Percentiles rank a stretch among this genome's conserved stretches.
Evolutionary conservation across 2,329 filamentous ascomycete genomes (phyloP).

Genomic region (Phyllosticta citriasiana): DNA sequence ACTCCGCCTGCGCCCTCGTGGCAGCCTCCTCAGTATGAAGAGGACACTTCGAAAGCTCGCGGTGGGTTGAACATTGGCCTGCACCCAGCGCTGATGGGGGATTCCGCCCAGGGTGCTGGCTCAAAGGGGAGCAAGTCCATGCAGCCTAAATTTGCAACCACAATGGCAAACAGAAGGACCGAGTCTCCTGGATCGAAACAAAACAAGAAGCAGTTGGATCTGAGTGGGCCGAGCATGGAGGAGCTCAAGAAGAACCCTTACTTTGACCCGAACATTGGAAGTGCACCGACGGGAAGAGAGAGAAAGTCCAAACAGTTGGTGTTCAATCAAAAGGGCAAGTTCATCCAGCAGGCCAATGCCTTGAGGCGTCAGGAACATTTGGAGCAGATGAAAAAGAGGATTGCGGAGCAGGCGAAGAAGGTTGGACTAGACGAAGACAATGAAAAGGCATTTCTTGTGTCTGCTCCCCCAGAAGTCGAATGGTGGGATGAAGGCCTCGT

Average conservation of each 20-base stretch:
- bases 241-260: conserved; percentile 67
- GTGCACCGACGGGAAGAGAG: conserved; percentile 46
- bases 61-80: conserved; percentile 67
- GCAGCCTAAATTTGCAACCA: conserved; percentile 44
- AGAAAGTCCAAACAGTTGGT: conserved; percentile 66
- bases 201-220: conserved; percentile 43
- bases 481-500: conserved; percentile 96
- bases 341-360: conserved; percentile 87
- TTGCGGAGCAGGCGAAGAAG: conserved; percentile 77
- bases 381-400: conserved; percentile 89
- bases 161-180: conserved; percentile 44
- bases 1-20: conserved; percentile 27
- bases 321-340: conserved; percentile 96
- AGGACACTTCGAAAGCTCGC: conserved; percentile 41
- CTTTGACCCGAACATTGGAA: conserved; percentile 60
- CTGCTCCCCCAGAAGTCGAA: conserved; percentile 76
- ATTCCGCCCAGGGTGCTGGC: conserved; percentile 30
- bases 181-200: conserved; percentile 35
- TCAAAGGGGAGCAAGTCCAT: conserved; percentile 33
- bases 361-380: conserved; percentile 77
- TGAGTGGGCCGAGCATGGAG: conserved; percentile 47
- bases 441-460: conserved; percentile 81
- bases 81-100: conserved; percentile 59
- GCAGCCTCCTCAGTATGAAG: conserved; percentile 36
- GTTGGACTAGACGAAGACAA: conserved; percentile 91